Base-by-base conservation (phyloP, 305 asterid genomes). In the Fraxinus nigra region DNA sequence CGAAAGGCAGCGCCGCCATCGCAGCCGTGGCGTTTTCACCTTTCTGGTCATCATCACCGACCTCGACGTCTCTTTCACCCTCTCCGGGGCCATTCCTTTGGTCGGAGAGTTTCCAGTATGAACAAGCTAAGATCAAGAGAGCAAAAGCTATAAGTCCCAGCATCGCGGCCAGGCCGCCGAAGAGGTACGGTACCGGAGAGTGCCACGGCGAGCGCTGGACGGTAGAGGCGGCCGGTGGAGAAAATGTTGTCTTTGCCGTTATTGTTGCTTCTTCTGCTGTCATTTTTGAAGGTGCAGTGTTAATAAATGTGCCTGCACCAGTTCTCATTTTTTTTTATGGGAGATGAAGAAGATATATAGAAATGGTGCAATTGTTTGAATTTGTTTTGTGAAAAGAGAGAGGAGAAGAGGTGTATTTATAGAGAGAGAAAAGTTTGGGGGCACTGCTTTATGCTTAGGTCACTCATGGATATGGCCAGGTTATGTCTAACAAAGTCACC, bases 101-200 rank as follows among this genome's bases (percentile, higher is more conserved):
- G 82, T 46, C 86, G 61, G 85, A 77, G 81, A 85, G 87, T 77
- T 77, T 85, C 90, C 86, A 85, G 86, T 85, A 85, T 9, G 90
- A 84, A 83, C 89, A 85, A 0, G 87, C 87, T 43, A 87, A 85
- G 85, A 87, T 56, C 79, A 87, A 80, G 74, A 87, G 88, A 16
- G 90, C 88, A 56, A 82, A 85, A 78, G 87, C 90, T 13, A 87
- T 82, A 3, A 87, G 83, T 2, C 87, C 89, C 13, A 86, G 75
- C 82, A 84, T 82, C 69, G 88, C 90, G 34, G 88, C 88, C 28
- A 87, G 83, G 61, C 90, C 90, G 0, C 90, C 89, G 78, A 85
- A 87, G 78, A 87, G 87, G 76, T 81, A 87, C 5, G 90, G 89
- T 59, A 85, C 87, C 6, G 90, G 89, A 5, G 90, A 85, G 82